A percentile compares a stretch with the other conserved stretches of the same genome.
These are phyloP conservation scores for Kitagawia praeruptora DNA, from an alignment of 129 eudicot genomes.

Conservation along the genomic window DNA sequence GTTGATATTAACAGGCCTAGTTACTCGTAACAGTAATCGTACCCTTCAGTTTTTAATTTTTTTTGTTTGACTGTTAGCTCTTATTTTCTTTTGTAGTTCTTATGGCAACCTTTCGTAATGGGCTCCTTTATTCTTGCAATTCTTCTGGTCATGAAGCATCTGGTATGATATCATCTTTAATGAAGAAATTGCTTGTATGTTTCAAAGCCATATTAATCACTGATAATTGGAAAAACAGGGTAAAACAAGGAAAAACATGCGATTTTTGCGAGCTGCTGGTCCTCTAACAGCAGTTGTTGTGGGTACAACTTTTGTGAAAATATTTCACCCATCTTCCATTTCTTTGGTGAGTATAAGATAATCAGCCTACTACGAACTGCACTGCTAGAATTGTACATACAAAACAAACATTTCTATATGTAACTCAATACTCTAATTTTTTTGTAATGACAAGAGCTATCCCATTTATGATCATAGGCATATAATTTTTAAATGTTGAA, in stretches of 20 bases:
- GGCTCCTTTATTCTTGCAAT: slow-evolving; percentile 76
- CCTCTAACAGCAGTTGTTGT: slow-evolving; percentile 95
- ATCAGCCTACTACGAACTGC: slow-evolving; percentile 10
- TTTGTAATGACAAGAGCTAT: not conserved
- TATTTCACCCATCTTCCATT: slow-evolving; percentile 80
- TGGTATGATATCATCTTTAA: slow-evolving; percentile 38
- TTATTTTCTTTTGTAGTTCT: slow-evolving; percentile 54
- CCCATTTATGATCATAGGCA: not conserved
- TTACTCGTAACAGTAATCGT: not conserved
- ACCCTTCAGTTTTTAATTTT: slow-evolving; percentile 9
- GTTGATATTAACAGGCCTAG: not conserved
- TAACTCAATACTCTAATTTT: not conserved
- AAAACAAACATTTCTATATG: not conserved
- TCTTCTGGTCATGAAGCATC: slow-evolving; percentile 76
- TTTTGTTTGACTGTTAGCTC: slow-evolving; percentile 8
- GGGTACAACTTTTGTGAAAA: slow-evolving; percentile 77
- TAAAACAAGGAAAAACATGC: slow-evolving; percentile 60
- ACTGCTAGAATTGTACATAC: slow-evolving; percentile 18
- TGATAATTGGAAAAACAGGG: slow-evolving; percentile 42
- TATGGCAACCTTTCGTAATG: slow-evolving; percentile 95
- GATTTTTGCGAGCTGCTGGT: slow-evolving; percentile 81
- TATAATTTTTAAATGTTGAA: not conserved
- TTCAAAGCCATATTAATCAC: not conserved
- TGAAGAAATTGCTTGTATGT: not conserved
- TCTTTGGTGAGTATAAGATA: slow-evolving; percentile 62